phyloP scores from a whole-genome alignment of 164 flowering plant genomes.

The Amborella trichopoda region DNA sequence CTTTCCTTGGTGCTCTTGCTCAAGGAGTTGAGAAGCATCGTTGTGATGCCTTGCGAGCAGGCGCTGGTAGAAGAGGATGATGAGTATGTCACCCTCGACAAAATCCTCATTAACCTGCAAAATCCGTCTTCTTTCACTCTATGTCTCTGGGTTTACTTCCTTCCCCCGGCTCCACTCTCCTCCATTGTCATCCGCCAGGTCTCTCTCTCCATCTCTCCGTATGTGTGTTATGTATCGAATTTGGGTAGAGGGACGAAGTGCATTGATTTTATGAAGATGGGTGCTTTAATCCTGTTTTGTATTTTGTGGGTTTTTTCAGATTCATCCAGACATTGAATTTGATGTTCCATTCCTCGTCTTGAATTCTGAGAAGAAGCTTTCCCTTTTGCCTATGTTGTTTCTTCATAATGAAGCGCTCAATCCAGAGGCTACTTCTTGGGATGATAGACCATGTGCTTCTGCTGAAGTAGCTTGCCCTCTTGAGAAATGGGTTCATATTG shows the following conservation, averaged over 20 bases:
- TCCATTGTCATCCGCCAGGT: constrained; percentile 48
- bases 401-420: constrained; percentile 30
- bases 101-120: too few species aligned
- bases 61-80: constrained; percentile 13
- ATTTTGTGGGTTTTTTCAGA: constrained; percentile 11
- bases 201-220: not conserved
- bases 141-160: constrained; percentile 62
- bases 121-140: constrained; percentile 24
- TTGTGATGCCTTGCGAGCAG: too few species aligned
- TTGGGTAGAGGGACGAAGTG: not conserved
- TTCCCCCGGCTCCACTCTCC: constrained; percentile 22
- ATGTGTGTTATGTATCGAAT: not conserved
- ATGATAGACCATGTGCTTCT: constrained; percentile 21
- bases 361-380: constrained; percentile 31
- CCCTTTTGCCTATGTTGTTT: constrained; percentile 25
- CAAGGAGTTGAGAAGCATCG: too few species aligned
- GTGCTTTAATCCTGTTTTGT: not conserved
- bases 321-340: constrained; percentile 11
- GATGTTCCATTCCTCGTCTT: constrained; percentile 36
- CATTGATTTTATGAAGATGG: not conserved
- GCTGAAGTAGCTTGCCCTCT: constrained; percentile 27
- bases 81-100: not conserved
- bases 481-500: constrained; percentile 68
- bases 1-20: too few species aligned
- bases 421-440: constrained; percentile 13